phyloP scores from a whole-genome alignment of 2,329 filamentous ascomycete genomes.

The Cylindrodendrum hubeiense region DNA sequence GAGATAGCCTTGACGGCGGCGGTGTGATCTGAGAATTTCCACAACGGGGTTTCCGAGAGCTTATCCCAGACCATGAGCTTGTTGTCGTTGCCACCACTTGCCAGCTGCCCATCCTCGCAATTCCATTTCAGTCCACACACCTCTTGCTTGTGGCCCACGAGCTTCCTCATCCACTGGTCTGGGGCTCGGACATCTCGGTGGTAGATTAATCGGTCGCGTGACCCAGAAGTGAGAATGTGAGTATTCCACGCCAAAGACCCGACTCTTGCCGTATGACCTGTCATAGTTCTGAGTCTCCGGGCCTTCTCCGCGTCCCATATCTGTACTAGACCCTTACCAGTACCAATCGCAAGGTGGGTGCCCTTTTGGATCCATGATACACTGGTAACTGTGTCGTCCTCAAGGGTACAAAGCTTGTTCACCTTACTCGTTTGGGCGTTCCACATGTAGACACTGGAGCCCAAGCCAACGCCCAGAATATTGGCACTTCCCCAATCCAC shows the following conservation, averaged over 20 bases:
- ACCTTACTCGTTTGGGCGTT: slow-evolving; percentile 92
- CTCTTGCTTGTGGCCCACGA: slow-evolving; percentile 97
- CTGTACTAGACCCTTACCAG: slow-evolving; percentile 92
- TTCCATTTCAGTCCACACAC: slow-evolving; percentile 98
- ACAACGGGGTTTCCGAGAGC: slow-evolving; percentile 89
- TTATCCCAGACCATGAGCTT: slow-evolving; percentile 99
- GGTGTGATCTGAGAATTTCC: slow-evolving; percentile 94
- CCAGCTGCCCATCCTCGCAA: slow-evolving; percentile 92
- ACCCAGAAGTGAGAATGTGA: slow-evolving; percentile 96
- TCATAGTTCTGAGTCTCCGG: slow-evolving; percentile 92
- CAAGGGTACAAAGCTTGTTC: slow-evolving; percentile 91
- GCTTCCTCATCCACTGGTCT: slow-evolving; percentile 87
- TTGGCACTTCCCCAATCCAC: slow-evolving; percentile 99
- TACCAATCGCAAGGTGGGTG: slow-evolving; percentile 95
- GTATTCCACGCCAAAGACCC: slow-evolving; percentile 98
- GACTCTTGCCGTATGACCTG: slow-evolving; percentile 92
- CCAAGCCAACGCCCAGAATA: slow-evolving; percentile 91
- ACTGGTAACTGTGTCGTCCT: slow-evolving; percentile 94
- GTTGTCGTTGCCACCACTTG: slow-evolving; percentile 97
- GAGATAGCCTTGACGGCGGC: slow-evolving; percentile 98
- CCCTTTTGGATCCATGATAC: slow-evolving; percentile 99
- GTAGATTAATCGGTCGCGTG: slow-evolving; percentile 91
- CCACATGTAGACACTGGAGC: slow-evolving; percentile 98
- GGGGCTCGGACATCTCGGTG: slow-evolving; percentile 95
- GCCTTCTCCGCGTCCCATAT: slow-evolving; percentile 96